Conservation (phyloP, 371 early-diverging fungal genomes). For the Rhizopus stolonifer region DNA sequence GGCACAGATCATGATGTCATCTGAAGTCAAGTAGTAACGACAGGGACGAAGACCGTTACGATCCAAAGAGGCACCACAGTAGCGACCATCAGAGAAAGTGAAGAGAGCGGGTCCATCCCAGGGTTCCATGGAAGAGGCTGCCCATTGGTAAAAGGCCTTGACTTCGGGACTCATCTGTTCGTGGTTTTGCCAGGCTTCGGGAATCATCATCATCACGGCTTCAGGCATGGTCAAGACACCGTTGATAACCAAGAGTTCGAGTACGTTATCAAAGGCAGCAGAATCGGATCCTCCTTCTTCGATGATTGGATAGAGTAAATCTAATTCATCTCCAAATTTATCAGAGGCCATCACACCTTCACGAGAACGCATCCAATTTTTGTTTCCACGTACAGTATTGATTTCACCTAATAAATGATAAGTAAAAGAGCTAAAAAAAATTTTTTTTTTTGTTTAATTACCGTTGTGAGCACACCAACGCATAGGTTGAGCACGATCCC, state of each 20-base stretch:
- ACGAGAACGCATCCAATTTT: conserved; percentile 98
- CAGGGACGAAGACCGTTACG: conserved; percentile 97
- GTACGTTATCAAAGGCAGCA: conserved; percentile 94
- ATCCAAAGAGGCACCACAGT: conserved; percentile 93
- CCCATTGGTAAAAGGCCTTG: conserved; percentile 94
- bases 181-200: conserved; percentile 96
- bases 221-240: conserved; percentile 90
- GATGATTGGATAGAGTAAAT: conserved; percentile 88
- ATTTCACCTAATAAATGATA: conserved; percentile 75
- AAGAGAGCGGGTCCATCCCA: conserved; percentile 98
- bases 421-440: background rate
- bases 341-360: conserved; percentile 89
- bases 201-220: conserved; percentile 97
- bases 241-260: conserved; percentile 90
- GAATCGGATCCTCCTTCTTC: conserved; percentile 98
- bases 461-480: conserved; percentile 97
- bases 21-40: conserved; percentile 89
- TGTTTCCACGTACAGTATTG: conserved; percentile 96
- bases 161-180: conserved; percentile 81
- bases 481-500: conserved; percentile 98
- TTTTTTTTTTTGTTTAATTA: conserved; percentile 38
- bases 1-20: conserved; percentile 95
- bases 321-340: conserved; percentile 77
- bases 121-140: conserved; percentile 94
- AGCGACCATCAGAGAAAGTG: conserved; percentile 95